Evolutionary conservation across 2,329 filamentous ascomycete genomes (phyloP).

Genomic region (Botrytis paeoniae): DNA sequence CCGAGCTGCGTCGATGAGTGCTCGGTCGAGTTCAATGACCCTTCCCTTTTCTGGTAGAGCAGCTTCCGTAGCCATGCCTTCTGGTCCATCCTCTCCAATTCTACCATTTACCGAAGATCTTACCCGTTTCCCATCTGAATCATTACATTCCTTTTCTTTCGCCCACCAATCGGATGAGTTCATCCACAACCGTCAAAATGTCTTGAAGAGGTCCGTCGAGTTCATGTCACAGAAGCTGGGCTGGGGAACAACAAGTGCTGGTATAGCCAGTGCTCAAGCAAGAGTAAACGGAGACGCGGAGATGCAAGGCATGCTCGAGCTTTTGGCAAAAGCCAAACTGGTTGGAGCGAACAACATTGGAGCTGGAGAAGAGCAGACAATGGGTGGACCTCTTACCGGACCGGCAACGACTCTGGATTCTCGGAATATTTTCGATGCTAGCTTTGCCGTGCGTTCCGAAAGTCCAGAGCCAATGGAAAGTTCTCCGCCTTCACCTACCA

Average conservation of each 20-base stretch:
- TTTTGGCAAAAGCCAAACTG: conserved; percentile 77
- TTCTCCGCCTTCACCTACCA: conserved; percentile 29
- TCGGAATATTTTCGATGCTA: conserved; percentile 81
- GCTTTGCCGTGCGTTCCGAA: conserved; percentile 60
- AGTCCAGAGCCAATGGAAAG: conserved; percentile 47
- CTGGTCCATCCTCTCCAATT: conserved; percentile 67
- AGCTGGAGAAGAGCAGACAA: conserved; percentile 44
- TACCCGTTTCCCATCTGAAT: conserved; percentile 89
- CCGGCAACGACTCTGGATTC: conserved; percentile 66
- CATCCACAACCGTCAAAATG: conserved; percentile 86
- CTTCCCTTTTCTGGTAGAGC: conserved; percentile 51
- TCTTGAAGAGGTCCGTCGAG: conserved; percentile 88
- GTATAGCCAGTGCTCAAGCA: conserved; percentile 79
- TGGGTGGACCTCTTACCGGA: conserved; percentile 69
- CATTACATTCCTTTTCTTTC: conserved; percentile 96
- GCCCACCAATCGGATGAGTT: conserved; percentile 92
- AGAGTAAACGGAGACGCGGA: conserved; percentile 79
- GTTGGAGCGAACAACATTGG: conserved; percentile 64
- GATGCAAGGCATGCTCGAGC: conserved; percentile 84
- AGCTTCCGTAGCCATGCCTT: conserved; percentile 35
- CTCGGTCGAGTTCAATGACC: conserved; percentile 69
- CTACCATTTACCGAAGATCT: conserved; percentile 80
- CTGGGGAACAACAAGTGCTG: conserved; percentile 69
- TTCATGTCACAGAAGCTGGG: conserved; percentile 87
- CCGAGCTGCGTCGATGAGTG: conserved; percentile 55